A percentile compares a stretch with the other conserved stretches of the same genome.
Evolutionary conservation across 257 asterid species (phyloP).

Genomic region (Nicotiana undulata): DNA sequence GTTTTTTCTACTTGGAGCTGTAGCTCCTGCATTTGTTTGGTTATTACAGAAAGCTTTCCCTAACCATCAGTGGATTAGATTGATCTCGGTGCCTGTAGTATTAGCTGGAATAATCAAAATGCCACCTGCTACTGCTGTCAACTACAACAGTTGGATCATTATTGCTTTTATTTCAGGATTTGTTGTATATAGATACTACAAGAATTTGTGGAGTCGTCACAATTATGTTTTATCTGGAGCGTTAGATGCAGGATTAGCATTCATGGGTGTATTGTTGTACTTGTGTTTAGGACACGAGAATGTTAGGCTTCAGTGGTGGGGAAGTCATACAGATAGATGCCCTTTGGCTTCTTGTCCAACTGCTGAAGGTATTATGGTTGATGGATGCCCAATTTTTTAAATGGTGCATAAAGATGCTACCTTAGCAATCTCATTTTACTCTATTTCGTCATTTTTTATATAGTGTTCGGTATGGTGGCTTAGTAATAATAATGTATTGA

Average conservation of each 20-base stretch:
- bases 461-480: not conserved
- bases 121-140: constrained; percentile 88
- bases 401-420: too few relatives aligned
- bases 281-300: constrained; percentile 59
- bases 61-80: constrained; percentile 46
- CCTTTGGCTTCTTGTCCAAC: constrained; percentile 89
- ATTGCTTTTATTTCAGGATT: constrained; percentile 69
- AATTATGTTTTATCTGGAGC: constrained; percentile 80
- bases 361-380: constrained; percentile 57
- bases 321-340: constrained; percentile 67
- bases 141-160: constrained; percentile 82
- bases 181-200: constrained; percentile 53
- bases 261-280: constrained; percentile 80
- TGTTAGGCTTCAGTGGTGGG: constrained; percentile 81
- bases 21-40: constrained; percentile 73
- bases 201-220: constrained; percentile 77
- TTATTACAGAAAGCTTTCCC: constrained; percentile 54
- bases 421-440: not conserved
- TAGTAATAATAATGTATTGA: too few relatives aligned
- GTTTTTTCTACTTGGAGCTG: constrained; percentile 62
- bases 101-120: constrained; percentile 62
- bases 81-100: constrained; percentile 52
- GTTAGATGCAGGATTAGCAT: constrained; percentile 91
- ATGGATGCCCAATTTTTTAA: constrained; percentile 65
- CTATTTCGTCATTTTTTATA: not conserved